Evolutionary conservation across 768 basidiomycete species (phyloP).

Genomic region (Auricularia sp.): DNA sequence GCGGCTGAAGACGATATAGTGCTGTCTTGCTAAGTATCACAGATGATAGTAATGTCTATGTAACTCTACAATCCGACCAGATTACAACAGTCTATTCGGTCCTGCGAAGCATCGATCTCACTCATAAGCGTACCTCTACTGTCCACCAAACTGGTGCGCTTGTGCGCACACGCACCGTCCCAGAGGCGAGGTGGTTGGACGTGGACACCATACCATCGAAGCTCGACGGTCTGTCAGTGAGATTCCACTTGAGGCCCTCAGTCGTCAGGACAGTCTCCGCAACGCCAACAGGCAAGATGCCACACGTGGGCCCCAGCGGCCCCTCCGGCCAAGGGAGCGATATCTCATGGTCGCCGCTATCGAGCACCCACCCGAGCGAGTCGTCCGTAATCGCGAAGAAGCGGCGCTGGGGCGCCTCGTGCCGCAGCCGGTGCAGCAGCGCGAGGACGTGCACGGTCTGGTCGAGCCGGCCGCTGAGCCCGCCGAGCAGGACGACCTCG

Average conservation of each 20-base stretch:
- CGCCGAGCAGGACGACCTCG: slow-evolving; percentile 73
- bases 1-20: too few species aligned
- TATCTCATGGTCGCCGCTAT: slow-evolving; percentile 38
- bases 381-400: slow-evolving; percentile 84
- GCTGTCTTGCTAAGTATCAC: too few species aligned
- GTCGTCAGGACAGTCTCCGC: slow-evolving; percentile 71
- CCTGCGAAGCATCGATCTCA: too few species aligned
- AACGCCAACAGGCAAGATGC: slow-evolving; percentile 85
- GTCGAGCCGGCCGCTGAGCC: slow-evolving; percentile 83
- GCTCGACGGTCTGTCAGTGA: slow-evolving; percentile 58
- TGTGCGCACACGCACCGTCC: slow-evolving; percentile 53
- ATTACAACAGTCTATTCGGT: too few species aligned
- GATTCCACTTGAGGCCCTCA: slow-evolving; percentile 79
- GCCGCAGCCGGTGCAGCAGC: slow-evolving; percentile 32
- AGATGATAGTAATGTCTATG: too few species aligned
- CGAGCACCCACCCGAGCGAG: slow-evolving; percentile 82
- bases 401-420: slow-evolving; percentile 53
- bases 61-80: too few species aligned
- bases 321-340: not conserved
- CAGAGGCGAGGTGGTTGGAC: slow-evolving; percentile 79
- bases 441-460: slow-evolving; percentile 89
- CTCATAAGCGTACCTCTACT: slow-evolving; percentile 39
- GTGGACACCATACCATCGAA: slow-evolving; percentile 85
- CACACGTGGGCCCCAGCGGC: slow-evolving; percentile 79
- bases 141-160: slow-evolving; percentile 92